Evolutionary conservation across 1,284 basidiomycete genomes (phyloP).

Genomic region (Tausonia pullulans): DNA sequence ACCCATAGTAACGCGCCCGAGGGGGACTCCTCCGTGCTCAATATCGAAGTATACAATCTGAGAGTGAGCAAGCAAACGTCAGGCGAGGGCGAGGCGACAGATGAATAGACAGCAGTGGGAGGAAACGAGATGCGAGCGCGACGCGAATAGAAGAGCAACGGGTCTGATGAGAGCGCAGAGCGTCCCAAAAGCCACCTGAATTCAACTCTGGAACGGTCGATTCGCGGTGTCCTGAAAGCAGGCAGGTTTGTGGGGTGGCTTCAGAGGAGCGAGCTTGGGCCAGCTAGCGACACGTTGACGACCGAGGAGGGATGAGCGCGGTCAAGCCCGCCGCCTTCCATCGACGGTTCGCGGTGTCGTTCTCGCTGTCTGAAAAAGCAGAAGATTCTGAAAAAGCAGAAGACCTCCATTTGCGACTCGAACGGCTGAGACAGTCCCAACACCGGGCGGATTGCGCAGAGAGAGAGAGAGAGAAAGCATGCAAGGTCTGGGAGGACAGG

Average conservation of each 20-base stretch:
- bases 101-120: neutral
- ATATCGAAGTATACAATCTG: slow-evolving; percentile 75
- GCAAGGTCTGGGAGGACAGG: neutral
- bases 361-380: slow-evolving; percentile 42
- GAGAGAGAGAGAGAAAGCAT: neutral
- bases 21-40: slow-evolving; percentile 67
- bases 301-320: too few relatives aligned
- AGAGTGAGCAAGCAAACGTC: neutral
- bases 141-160: neutral
- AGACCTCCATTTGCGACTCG: slow-evolving; percentile 8
- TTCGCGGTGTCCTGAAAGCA: too few relatives aligned
- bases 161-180: neutral
- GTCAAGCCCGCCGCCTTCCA: too few relatives aligned
- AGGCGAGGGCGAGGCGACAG: neutral
- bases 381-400: too few relatives aligned
- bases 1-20: slow-evolving; percentile 74
- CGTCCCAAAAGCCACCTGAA: too few relatives aligned
- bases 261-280: too few relatives aligned
- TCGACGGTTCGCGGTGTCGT: neutral
- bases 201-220: too few relatives aligned
- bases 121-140: neutral
- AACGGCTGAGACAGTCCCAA: too few relatives aligned
- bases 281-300: too few relatives aligned
- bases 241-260: too few relatives aligned
- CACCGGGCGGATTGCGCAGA: slow-evolving; percentile 34